Percentiles rank a stretch among this genome's conserved stretches.
These are phyloP conservation scores for Furcasterigmium furcatum DNA, from an alignment of 2,329 filamentous ascomycete genomes.

Conservation along the genomic window DNA sequence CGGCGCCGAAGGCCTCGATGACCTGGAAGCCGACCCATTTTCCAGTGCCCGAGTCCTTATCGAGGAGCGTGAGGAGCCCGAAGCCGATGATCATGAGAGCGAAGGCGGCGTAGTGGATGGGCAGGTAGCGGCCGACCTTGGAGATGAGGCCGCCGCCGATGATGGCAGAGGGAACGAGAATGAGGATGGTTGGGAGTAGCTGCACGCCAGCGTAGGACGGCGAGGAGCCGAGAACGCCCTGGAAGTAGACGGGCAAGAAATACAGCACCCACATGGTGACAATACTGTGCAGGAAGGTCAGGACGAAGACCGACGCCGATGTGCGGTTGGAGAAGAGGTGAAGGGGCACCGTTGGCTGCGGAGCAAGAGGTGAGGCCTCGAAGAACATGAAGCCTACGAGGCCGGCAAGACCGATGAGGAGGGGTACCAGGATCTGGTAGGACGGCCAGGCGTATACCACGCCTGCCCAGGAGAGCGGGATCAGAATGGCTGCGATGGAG, in stretches of 20 bases:
- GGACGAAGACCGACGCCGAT: conserved; percentile 61
- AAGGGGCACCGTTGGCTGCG: conserved; percentile 35
- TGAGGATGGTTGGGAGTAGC: conserved; percentile 24
- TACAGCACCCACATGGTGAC: conserved; percentile 43
- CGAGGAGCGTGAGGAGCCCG: conserved; percentile 37
- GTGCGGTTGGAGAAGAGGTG: conserved; percentile 42
- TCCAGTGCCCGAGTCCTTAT: conserved; percentile 26
- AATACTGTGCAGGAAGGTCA: conserved; percentile 71
- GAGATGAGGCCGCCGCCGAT: conserved; percentile 23
- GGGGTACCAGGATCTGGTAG: conserved; percentile 20
- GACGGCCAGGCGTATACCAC: conserved; percentile 73
- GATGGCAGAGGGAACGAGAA: conserved; percentile 22
- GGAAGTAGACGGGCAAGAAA: conserved; percentile 45
- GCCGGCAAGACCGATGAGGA: conserved; percentile 32
- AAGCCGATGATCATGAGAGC: conserved; percentile 31
- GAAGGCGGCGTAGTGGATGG: conserved; percentile 30
- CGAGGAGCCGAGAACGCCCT: conserved; percentile 29
- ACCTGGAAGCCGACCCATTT: conserved; percentile 40
- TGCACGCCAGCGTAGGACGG: conserved; percentile 28
- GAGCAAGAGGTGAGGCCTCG: conserved; percentile 19
- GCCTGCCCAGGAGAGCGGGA: conserved; percentile 39
- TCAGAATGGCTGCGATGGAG: conserved; percentile 26
- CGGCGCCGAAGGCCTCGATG: conserved; percentile 33
- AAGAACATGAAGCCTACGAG: conserved; percentile 30
- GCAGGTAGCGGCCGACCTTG: conserved; percentile 26